Percentiles rank a stretch among this genome's conserved stretches.
These are phyloP conservation scores for Syncephalastrum contaminatum DNA, from an alignment of 371 early-diverging fungal species.

Conservation along the genomic window DNA sequence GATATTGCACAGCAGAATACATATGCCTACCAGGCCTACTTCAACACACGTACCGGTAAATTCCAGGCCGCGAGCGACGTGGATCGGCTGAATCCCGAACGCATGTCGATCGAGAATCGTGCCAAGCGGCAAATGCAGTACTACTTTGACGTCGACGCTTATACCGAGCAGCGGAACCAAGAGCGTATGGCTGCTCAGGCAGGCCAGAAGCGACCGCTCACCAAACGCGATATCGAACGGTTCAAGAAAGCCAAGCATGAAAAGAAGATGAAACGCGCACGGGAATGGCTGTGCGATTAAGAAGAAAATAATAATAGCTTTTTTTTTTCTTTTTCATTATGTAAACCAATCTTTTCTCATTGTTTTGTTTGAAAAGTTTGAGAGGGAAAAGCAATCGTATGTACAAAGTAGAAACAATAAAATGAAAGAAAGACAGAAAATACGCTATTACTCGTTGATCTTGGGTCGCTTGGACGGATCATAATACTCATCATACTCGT, in stretches of 20 bases:
- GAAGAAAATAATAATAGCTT: too few species aligned
- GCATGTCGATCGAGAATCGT: slow-evolving; percentile 33
- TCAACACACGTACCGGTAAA: slow-evolving; percentile 51
- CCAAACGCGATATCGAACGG: slow-evolving; percentile 40
- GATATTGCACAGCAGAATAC: slow-evolving; percentile 6
- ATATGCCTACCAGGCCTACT: slow-evolving; percentile 47
- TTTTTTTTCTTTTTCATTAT: too few species aligned
- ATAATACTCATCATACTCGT: neutral
- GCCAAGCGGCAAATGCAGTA: slow-evolving; percentile 46
- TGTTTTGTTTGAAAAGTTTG: too few species aligned
- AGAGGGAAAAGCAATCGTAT: too few species aligned
- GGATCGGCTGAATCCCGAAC: slow-evolving; percentile 39
- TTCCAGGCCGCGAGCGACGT: slow-evolving; percentile 45
- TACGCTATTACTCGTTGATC: neutral
- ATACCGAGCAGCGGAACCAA: slow-evolving; percentile 36
- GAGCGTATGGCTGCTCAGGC: slow-evolving; percentile 11
- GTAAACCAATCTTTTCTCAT: too few species aligned
- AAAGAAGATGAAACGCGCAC: slow-evolving; percentile 41
- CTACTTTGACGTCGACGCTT: slow-evolving; percentile 51
- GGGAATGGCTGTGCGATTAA: slow-evolving; percentile 40
- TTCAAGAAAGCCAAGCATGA: slow-evolving; percentile 44
- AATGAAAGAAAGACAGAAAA: neutral
- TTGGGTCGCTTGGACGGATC: neutral
- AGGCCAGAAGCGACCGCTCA: slow-evolving; percentile 24
- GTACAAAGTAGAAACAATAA: too few species aligned